These are phyloP conservation scores for Phyllosticta citrichinensis DNA, from an alignment of 2,329 filamentous ascomycete species.

Conservation along the genomic window DNA sequence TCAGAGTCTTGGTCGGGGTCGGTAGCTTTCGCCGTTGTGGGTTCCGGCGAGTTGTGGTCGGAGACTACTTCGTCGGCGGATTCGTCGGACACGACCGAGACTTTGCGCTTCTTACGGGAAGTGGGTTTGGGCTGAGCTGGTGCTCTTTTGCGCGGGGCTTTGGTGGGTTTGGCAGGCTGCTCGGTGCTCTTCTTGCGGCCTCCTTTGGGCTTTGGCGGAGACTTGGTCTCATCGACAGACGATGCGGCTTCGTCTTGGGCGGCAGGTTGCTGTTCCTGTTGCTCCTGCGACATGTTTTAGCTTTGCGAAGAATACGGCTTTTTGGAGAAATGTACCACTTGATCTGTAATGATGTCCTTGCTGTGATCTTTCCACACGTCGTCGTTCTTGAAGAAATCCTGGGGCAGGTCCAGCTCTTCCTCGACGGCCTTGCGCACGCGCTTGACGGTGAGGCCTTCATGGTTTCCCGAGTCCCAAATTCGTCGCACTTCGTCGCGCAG, in stretches of 20 bases:
- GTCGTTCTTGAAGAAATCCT: slow-evolving; percentile 47
- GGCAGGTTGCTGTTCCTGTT: slow-evolving; percentile 21
- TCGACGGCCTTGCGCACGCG: slow-evolving; percentile 45
- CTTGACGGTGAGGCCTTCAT: slow-evolving; percentile 48
- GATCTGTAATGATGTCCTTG: slow-evolving; percentile 42
- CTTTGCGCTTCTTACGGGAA: slow-evolving; percentile 23
- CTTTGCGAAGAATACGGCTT: not conserved
- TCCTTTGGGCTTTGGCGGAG: not conserved
- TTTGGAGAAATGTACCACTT: slow-evolving; percentile 30
- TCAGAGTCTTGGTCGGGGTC: slow-evolving; percentile 12
- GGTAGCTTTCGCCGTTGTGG: slow-evolving; percentile 5
- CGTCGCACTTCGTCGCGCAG: slow-evolving; percentile 32
- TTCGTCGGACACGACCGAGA: slow-evolving; percentile 19
- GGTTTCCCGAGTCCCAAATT: slow-evolving; percentile 31
- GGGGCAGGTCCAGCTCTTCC: slow-evolving; percentile 39
- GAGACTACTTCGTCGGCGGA: slow-evolving; percentile 14
- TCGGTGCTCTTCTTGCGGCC: not conserved
- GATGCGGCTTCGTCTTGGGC: slow-evolving; percentile 12
- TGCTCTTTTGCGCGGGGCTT: slow-evolving; percentile 19
- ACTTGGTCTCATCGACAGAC: not conserved
- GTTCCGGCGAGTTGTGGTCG: slow-evolving; percentile 8
- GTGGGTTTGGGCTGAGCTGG: slow-evolving; percentile 20
- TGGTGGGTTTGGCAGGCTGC: not conserved
- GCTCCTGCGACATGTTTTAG: not conserved
- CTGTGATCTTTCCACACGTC: slow-evolving; percentile 45